Base-by-base conservation (phyloP, 139 green algal genomes). In the Pseudopediastrum boryanum region DNA sequence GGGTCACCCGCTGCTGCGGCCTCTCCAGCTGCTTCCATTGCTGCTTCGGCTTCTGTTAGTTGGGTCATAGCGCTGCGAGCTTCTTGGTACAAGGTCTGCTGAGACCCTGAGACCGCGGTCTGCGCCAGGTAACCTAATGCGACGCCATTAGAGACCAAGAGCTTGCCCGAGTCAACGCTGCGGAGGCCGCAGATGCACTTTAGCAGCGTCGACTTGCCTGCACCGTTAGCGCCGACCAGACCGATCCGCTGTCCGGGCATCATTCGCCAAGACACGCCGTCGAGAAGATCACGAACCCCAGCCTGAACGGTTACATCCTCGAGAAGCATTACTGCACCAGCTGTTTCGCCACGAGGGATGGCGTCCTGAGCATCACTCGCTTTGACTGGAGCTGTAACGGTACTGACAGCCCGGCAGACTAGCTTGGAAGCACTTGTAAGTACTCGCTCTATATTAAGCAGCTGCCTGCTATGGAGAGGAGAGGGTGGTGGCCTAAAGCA, bases 121-220 rank as follows among this genome's bases (percentile, higher is more conserved):
- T 94, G 87, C 56, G 89, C 85, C 42, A 93, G 68, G 66, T 90
- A 92, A 1, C 90, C 90, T 48, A 94, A 36, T 52, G 80, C 75
- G 21, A 87, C 78, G 27, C 77, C 78, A 43, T 44, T 77, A 27
- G 69, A 73, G 0, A 91, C 51, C 31, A 82, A n/a, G 27, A 91
- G 41, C 12, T 31, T 52, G 16, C 86, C 86, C 52, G 27, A 38
- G 16, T 51, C 51, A 2, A 77, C 27, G 2, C 88, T 85, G 3
- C 46, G 63, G 31, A 94, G 71, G 41, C 56, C 78, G 6, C 44
- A 43, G 0, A 75, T 59, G 67, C 44, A 43, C 33, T 80, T 83
- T 5, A 94, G 83, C 64, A 94, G 85, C 9, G 90, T 92, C 41
- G 38, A 80, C 82, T 94, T 94, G 75, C 90, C 90, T 36, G 77